Evolutionary conservation across 768 basidiomycete species (phyloP).

Genomic region (Hypholoma sublateritium): DNA sequence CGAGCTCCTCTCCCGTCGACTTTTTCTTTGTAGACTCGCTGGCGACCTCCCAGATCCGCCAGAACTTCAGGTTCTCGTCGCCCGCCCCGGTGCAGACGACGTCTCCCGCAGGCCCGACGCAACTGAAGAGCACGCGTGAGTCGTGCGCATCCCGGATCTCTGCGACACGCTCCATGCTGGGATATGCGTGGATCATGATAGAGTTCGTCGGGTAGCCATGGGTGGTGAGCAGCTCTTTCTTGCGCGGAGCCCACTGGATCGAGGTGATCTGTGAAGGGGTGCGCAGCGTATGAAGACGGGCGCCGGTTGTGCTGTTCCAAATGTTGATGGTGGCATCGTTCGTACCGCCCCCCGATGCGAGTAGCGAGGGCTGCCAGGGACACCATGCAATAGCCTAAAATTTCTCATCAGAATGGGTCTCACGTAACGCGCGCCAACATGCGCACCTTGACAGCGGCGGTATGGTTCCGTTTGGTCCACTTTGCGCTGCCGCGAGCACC

Average conservation of each 20-base stretch:
- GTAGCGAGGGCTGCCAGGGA: slow-evolving; percentile 89
- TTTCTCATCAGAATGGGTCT: neutral
- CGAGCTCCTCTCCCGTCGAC: slow-evolving; percentile 40
- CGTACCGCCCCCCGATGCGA: slow-evolving; percentile 94
- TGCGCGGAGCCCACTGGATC: slow-evolving; percentile 81
- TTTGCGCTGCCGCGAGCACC: slow-evolving; percentile 64
- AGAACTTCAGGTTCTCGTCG: slow-evolving; percentile 97
- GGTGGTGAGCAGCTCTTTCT: slow-evolving; percentile 88
- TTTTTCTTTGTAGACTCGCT: slow-evolving; percentile 47
- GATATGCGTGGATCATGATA: slow-evolving; percentile 83
- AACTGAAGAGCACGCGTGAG: slow-evolving; percentile 83
- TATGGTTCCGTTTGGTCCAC: slow-evolving; percentile 91
- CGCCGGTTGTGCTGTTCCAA: slow-evolving; percentile 92
- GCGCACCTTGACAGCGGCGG: slow-evolving; percentile 76
- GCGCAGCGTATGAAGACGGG: slow-evolving; percentile 81
- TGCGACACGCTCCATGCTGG: slow-evolving; percentile 75
- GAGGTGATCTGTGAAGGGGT: slow-evolving; percentile 93
- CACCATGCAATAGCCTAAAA: slow-evolving; percentile 94
- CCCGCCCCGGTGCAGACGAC: slow-evolving; percentile 90
- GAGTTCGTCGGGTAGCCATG: slow-evolving; percentile 93
- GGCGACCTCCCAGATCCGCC: slow-evolving; percentile 79
- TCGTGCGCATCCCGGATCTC: slow-evolving; percentile 93
- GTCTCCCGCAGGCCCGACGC: slow-evolving; percentile 85
- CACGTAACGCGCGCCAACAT: neutral
- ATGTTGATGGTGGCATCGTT: slow-evolving; percentile 89